These are phyloP conservation scores for Brassica juncea DNA, from an alignment of 345 rosid species.

Conservation along the genomic window DNA sequence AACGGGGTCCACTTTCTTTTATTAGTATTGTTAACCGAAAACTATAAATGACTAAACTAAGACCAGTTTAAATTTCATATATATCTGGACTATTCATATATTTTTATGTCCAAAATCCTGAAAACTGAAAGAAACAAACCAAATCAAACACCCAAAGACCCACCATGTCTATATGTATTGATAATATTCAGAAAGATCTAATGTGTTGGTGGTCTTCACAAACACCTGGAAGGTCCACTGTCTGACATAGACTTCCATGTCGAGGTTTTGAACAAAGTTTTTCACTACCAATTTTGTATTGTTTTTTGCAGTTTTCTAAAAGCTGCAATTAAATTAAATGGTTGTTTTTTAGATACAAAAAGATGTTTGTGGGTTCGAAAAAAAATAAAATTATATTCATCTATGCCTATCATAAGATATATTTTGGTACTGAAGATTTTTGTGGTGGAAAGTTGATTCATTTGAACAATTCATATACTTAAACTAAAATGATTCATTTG, in stretches of 20 bases:
- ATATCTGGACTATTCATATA: too few relatives aligned
- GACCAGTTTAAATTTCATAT: too few relatives aligned
- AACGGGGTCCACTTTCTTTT: not conserved
- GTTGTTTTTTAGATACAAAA: not conserved
- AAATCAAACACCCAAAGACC: too few relatives aligned
- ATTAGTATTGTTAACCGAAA: not conserved
- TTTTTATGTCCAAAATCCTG: too few relatives aligned
- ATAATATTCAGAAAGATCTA: not conserved
- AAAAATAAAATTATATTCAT: not conserved
- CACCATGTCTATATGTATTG: not conserved
- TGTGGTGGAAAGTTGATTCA: not conserved
- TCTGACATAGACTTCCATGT: not conserved
- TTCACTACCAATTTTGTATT: not conserved
- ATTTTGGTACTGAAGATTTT: too few relatives aligned
- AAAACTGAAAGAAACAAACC: too few relatives aligned
- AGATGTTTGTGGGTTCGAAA: not conserved
- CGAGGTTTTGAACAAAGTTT: not conserved
- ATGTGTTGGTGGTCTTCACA: not conserved
- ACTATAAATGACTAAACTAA: too few relatives aligned
- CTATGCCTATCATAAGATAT: too few relatives aligned
- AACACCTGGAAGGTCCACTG: not conserved
- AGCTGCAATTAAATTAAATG: not conserved
- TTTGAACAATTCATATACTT: not conserved
- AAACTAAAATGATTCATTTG: not conserved
- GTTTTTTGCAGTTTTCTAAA: not conserved